Evolutionary conservation across 495 filamentous ascomycete genomes (phyloP), one percentile per base, ranked within the genome.

Genomic region (Terfezia claveryi): DNA sequence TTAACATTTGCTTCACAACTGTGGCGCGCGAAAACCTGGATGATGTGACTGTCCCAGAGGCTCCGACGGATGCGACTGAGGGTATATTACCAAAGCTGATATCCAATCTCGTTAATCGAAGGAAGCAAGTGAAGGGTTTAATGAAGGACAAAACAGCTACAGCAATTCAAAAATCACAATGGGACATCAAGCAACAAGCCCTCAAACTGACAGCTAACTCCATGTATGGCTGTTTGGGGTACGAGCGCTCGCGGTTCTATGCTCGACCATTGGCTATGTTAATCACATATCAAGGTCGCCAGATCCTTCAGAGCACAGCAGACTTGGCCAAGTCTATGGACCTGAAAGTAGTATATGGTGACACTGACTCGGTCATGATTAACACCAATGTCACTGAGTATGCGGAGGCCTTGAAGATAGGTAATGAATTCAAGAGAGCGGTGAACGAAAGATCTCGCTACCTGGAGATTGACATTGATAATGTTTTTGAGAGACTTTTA

Each of bases 361-460:
- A 98, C 70, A 98, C 91, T 23, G 91, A 98, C 67, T 98, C 91
- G 23, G 91, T 98, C 69, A 98, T 98, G 91, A 94, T 98, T 69
- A 96, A 98, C 62, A 94, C 91, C 51, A 94, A 94, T 66, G 85
- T 85, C 52, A 85, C 94, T 64, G 94, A 84, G 55, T 83, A 96
- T 36, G 80, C 82, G 36, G 89, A 65, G 10, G 63, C 63, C 2
- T 53, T 65, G 36, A 65, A 62, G 51, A 65, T 65, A 14, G 63
- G 63, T n/a, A 78, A 79, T 55, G 81, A 85, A 51, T 84, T 86
- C 68, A 85, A 83, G 69, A 74, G 73, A 58, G 72, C 75, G 12
- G 82, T 98, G 68, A 98, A 98, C 62, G 84, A 93, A 54, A 79
- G 79, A 46, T 96, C 96, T 68, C 81, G 74, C 60, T 75, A 91